A percentile compares a stretch with the other conserved stretches of the same genome.
phyloP scores from a whole-genome alignment of 768 basidiomycete genomes.

The Leucosporidium creatinivorum region DNA sequence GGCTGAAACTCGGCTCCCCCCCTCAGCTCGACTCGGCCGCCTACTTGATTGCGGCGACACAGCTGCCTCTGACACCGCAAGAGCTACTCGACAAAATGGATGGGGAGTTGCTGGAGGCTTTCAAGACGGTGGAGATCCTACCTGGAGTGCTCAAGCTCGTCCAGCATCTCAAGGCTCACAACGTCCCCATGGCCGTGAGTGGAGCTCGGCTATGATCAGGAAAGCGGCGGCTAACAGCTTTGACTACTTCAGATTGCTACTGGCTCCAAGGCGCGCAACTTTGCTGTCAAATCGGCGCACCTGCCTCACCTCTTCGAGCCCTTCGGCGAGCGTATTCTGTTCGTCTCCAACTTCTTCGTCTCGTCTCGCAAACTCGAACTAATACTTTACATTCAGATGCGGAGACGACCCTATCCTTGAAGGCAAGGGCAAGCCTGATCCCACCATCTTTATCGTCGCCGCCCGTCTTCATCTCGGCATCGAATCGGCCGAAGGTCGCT shows the following conservation, averaged over 20 bases:
- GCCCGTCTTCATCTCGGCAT: conserved; percentile 49
- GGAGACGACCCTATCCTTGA: conserved; percentile 53
- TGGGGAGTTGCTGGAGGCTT: conserved; percentile 54
- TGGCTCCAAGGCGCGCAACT: conserved; percentile 60
- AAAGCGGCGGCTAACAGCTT: no score
- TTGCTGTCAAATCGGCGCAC: conserved; percentile 60
- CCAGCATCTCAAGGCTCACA: conserved; percentile 59
- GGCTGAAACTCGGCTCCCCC: not conserved
- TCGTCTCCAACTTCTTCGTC: no score
- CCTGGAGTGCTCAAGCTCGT: conserved; percentile 66
- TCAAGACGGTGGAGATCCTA: conserved; percentile 64
- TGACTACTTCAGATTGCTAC: conserved; percentile 58
- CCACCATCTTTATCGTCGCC: conserved; percentile 71
- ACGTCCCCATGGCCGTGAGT: conserved; percentile 63
- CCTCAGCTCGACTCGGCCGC: conserved; percentile 1
- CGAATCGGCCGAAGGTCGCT: not conserved
- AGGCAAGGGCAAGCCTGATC: conserved; percentile 62
- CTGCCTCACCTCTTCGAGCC: conserved; percentile 53
- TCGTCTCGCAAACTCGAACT: no score
- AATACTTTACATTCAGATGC: conserved; percentile 42
- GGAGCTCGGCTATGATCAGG: no score
- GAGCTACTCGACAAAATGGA: conserved; percentile 56
- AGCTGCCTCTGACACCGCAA: conserved; percentile 56
- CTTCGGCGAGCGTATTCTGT: conserved; percentile 58
- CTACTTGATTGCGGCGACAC: conserved; percentile 39